A percentile compares a stretch with the other conserved stretches of the same genome.
phyloP scores from a whole-genome alignment of 495 filamentous ascomycete species.

The Aspergillus diversus region DNA sequence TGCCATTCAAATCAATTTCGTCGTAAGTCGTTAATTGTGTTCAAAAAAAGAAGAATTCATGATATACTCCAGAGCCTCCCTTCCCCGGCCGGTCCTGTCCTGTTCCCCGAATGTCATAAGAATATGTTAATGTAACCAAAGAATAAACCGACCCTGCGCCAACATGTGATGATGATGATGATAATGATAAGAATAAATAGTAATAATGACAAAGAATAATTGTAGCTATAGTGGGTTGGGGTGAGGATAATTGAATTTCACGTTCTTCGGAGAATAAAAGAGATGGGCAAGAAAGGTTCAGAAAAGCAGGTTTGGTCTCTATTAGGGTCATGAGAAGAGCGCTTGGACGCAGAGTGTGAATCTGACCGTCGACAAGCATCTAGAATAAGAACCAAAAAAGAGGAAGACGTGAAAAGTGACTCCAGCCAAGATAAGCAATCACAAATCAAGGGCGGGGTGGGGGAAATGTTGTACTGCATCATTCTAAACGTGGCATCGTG shows the following conservation, averaged over 20 bases:
- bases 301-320: conserved; percentile 4
- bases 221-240: background rate
- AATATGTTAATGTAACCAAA: background rate
- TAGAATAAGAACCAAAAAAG: conserved; percentile 1
- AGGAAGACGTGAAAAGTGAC: background rate
- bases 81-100: background rate
- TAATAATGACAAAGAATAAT: background rate
- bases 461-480: background rate
- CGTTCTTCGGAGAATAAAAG: background rate
- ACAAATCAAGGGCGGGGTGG: background rate
- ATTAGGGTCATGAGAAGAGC: background rate
- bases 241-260: background rate
- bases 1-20: background rate
- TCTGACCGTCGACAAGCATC: conserved; percentile 2
- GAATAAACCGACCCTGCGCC: background rate
- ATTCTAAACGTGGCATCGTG: background rate
- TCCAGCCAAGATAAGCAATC: background rate
- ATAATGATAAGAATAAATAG: background rate
- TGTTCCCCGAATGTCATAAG: background rate
- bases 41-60: background rate
- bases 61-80: background rate
- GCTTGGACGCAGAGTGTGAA: background rate
- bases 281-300: background rate
- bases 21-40: background rate
- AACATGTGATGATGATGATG: background rate